Evolutionary conservation across 805 yeast genomes (phyloP).

Genomic region (Candida corydali): DNA sequence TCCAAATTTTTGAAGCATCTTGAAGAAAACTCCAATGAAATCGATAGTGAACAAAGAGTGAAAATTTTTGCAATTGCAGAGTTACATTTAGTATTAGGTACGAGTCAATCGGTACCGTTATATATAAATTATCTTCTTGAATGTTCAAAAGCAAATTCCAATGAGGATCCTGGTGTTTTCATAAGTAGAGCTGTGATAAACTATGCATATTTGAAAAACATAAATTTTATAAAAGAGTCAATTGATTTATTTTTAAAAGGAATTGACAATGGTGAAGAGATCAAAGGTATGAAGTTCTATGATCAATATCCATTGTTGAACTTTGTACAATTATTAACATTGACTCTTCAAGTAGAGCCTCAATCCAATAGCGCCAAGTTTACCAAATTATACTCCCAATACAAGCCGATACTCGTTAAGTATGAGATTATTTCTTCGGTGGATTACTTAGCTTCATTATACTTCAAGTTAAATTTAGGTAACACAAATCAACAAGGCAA

Average conservation of each 20-base stretch:
- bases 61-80: slow-evolving; percentile 65
- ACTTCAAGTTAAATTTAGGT: slow-evolving; percentile 53
- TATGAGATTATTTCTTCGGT: slow-evolving; percentile 43
- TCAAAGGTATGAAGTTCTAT: slow-evolving; percentile 30
- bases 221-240: slow-evolving; percentile 50
- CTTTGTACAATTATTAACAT: slow-evolving; percentile 63
- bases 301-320: slow-evolving; percentile 49
- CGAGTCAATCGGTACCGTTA: slow-evolving; percentile 42
- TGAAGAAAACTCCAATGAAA: slow-evolving; percentile 8
- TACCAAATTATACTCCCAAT: slow-evolving; percentile 48
- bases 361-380: slow-evolving; percentile 41
- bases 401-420: slow-evolving; percentile 31
- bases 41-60: slow-evolving; percentile 14
- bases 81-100: slow-evolving; percentile 65
- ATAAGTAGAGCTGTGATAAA: slow-evolving; percentile 65
- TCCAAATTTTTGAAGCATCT: slow-evolving; percentile 48
- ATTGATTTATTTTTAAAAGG: slow-evolving; percentile 19
- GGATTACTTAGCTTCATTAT: slow-evolving; percentile 55
- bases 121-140: slow-evolving; percentile 44
- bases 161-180: slow-evolving; percentile 33
- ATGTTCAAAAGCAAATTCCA: slow-evolving; percentile 27
- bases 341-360: slow-evolving; percentile 50
- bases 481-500: slow-evolving; percentile 37
- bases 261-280: slow-evolving; percentile 15
- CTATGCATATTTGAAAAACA: slow-evolving; percentile 63